These are phyloP conservation scores for Nannochloris sp. DNA, from an alignment of 139 green algal species.

Conservation along the genomic window DNA sequence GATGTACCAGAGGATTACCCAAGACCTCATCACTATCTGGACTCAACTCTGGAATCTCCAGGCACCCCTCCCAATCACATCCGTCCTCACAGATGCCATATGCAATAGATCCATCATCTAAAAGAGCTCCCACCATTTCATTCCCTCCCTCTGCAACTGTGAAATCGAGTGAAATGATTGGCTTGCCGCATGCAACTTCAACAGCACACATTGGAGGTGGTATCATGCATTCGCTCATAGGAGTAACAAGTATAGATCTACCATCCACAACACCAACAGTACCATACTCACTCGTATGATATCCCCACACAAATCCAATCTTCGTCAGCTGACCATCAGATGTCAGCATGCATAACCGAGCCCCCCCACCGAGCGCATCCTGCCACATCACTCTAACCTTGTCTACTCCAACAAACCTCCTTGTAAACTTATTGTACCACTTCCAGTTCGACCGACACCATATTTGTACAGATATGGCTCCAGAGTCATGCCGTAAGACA, in stretches of 20 bases:
- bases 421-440: conserved; percentile 88
- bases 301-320: conserved; percentile 25
- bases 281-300: conserved; percentile 35
- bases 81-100: conserved; percentile 35
- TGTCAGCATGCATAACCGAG: conserved; percentile 35
- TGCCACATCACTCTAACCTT: background rate
- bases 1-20: background rate
- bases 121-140: conserved; percentile 22
- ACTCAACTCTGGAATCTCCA: conserved; percentile 9
- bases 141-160: conserved; percentile 10
- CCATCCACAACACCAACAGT: conserved; percentile 85
- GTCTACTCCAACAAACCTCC: conserved; percentile 12
- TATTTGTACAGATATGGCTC: conserved; percentile 53
- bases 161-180: conserved; percentile 24
- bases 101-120: conserved; percentile 45
- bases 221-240: conserved; percentile 55
- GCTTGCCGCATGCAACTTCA: conserved; percentile 24
- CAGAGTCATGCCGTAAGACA: conserved; percentile 17
- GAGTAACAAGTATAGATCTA: conserved; percentile 58
- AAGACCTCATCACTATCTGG: conserved; percentile 23
- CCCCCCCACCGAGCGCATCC: background rate
- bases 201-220: conserved; percentile 76
- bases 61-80: conserved; percentile 61
- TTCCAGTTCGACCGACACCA: conserved; percentile 93
- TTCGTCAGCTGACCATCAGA: conserved; percentile 6